Evolutionary conservation across 352 stramenopile species (phyloP), one percentile per base, ranked within the genome.

Genomic region (Globisporangium spiculum): DNA sequence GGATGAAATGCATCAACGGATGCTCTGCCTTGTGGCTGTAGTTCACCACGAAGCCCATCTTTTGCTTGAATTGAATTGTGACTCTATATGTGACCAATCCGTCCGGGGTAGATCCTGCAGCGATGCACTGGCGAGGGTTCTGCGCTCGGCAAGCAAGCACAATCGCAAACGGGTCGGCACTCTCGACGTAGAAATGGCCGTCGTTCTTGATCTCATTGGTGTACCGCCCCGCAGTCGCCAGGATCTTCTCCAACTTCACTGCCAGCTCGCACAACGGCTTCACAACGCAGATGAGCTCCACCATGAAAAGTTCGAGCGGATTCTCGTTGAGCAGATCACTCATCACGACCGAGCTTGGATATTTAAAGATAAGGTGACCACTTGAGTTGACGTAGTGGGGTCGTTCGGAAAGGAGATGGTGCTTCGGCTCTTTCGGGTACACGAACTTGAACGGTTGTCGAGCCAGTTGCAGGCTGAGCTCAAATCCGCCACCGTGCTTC

Each of bases 11-110:
- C 78, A 95, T 90, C 12, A 95, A 67, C 12, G 87, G 87, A 60
- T 95, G 87, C 60, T 95, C 87, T 0, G 84, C 84, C 66, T 93
- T 92, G 79, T 94, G 87, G 70, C 87, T 95, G 77, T 92, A 93
- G 69, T 90, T 92, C 38, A 95, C 81, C 38, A 95, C 85, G 57
- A 95, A 93, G 0, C 84, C 84, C 82, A 93, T 93, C 75, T 93
- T 95, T 69, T 93, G 87, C 70, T 93, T 93, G 68, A 92, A 93
- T 70, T 95, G 85, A 61, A 95, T 89, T 54, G 74, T 90, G 48
- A 90, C 84, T 57, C 87, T 84, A 64, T 95, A 95, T 16, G 80
- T 92, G 30, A 90, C 81, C 66, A 87, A 80, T 18, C 84, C 86
- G 65, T 95, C 84, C 24, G 80, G 77, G 16, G 80, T 90, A n/a